Evolutionary conservation across 2,329 filamentous ascomycete species (phyloP).

Genomic region (Fusarium sororula): DNA sequence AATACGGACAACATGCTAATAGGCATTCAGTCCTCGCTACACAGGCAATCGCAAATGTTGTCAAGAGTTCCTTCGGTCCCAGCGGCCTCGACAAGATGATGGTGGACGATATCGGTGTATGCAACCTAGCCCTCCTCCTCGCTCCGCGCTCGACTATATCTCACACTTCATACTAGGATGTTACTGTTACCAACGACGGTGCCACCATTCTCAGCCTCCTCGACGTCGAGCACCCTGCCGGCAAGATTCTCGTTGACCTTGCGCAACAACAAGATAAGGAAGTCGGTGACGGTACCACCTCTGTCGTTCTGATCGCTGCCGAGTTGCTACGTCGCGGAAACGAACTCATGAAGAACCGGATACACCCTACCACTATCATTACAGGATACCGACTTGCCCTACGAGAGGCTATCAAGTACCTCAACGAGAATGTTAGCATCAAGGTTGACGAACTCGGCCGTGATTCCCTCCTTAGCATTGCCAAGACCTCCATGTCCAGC

Average conservation of each 20-base stretch:
- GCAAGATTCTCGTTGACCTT: constrained; percentile 97
- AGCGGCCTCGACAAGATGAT: constrained; percentile 99
- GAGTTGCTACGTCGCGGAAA: constrained; percentile 94
- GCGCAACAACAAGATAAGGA: constrained; percentile 99
- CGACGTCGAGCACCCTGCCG: constrained; percentile 96
- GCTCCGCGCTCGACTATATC: constrained; percentile 28
- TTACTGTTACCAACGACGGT: constrained; percentile 98
- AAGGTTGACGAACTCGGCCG: constrained; percentile 92
- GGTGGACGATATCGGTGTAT: constrained; percentile 97
- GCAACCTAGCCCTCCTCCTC: constrained; percentile 44
- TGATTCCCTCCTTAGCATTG: constrained; percentile 92
- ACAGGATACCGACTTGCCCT: constrained; percentile 96
- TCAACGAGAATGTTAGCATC: constrained; percentile 97
- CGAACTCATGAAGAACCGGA: constrained; percentile 99
- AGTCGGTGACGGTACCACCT: constrained; percentile 97
- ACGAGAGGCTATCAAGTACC: constrained; percentile 96
- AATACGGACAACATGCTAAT: constrained; percentile 27
- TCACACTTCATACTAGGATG: constrained; percentile 69
- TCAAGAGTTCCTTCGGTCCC: constrained; percentile 98
- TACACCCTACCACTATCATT: constrained; percentile 99
- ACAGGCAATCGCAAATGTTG: constrained; percentile 96
- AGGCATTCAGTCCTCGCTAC: constrained; percentile 79
- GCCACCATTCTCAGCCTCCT: constrained; percentile 95
- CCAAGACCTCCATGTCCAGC: constrained; percentile 98
- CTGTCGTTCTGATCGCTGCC: constrained; percentile 95